Conservation (phyloP, 2,329 filamentous ascomycete species). For the Chaetomiaceae sp. region DNA sequence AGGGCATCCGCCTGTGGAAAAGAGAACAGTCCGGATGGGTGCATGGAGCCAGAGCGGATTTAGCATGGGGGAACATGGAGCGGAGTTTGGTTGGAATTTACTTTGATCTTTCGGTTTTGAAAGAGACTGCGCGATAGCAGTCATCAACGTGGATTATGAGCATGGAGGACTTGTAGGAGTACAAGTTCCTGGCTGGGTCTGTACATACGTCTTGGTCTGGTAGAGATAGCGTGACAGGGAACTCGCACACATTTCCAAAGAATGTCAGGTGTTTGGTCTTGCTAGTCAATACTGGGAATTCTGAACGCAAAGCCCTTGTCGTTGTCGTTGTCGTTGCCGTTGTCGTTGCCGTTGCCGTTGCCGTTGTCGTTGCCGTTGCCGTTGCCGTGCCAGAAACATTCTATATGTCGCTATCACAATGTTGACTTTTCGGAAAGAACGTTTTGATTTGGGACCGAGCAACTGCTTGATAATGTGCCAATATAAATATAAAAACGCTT, state of each 20-base stretch:
- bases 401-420: no score
- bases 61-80: neutral
- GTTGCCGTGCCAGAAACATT: no score
- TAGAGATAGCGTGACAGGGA: neutral
- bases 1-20: no score
- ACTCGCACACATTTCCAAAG: neutral
- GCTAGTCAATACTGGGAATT: no score
- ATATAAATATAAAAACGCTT: no score
- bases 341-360: no score
- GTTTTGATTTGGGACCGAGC: no score
- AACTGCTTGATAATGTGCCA: no score
- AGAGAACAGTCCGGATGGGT: neutral
- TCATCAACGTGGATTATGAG: neutral
- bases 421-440: neutral
- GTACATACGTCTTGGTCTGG: neutral
- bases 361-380: no score
- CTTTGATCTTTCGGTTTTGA: neutral
- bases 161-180: neutral
- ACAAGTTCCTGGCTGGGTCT: neutral
- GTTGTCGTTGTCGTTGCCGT: no score
- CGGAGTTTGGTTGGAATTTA: slow-evolving; percentile 8
- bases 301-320: no score
- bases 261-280: neutral
- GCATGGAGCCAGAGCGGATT: neutral
- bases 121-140: neutral